These are phyloP conservation scores for Acanthochlamys bracteata DNA, from an alignment of 106 monocot genomes.

Conservation along the genomic window DNA sequence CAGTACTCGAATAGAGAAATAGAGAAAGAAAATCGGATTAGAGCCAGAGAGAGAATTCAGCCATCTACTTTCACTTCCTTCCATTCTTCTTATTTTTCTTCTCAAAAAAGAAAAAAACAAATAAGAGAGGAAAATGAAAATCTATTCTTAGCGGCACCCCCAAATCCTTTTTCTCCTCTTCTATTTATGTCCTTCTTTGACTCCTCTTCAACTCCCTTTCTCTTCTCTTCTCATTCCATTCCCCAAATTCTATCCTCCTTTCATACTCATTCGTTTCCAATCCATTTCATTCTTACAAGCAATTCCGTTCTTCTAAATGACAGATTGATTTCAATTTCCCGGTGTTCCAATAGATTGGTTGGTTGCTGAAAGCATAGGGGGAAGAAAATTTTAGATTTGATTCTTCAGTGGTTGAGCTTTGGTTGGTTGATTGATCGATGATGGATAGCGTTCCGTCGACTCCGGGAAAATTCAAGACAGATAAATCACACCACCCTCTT, in stretches of 20 bases:
- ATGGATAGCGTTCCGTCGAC: slow-evolving; percentile 10
- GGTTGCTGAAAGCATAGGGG: background rate
- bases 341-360: background rate
- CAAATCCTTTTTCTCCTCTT: too few species aligned
- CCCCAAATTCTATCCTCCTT: background rate
- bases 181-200: background rate
- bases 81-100: too few species aligned
- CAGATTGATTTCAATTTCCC: background rate
- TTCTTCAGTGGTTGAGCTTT: background rate
- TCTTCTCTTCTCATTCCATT: background rate
- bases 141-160: too few species aligned
- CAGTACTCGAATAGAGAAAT: too few species aligned
- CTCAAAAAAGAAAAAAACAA: too few species aligned
- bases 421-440: background rate
- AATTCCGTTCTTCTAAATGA: too few species aligned
- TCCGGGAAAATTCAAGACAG: slow-evolving; percentile 15
- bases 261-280: background rate
- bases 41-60: too few species aligned
- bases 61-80: too few species aligned
- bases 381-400: background rate
- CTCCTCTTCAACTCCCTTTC: slow-evolving; percentile 1
- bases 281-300: background rate
- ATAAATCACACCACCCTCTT: slow-evolving; percentile 7
- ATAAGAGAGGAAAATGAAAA: too few species aligned
- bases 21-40: too few species aligned